A percentile compares a stretch with the other conserved stretches of the same genome.
phyloP scores from a whole-genome alignment of 1,139 yeast species.

The Dujonia santamariae region DNA sequence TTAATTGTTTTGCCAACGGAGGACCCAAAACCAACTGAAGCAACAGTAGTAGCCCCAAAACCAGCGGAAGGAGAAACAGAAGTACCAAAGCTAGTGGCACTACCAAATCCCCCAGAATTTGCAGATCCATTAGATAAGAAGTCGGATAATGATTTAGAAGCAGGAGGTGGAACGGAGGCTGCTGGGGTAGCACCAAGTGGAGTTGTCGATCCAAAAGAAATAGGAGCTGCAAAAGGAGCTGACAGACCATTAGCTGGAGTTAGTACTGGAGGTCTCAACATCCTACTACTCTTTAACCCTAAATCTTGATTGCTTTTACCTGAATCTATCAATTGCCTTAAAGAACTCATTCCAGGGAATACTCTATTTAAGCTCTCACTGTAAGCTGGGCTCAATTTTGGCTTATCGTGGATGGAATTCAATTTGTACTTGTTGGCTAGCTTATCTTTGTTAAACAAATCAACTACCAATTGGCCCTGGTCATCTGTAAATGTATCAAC shows the following conservation, averaged over 20 bases:
- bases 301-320: slow-evolving; percentile 33
- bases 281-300: slow-evolving; percentile 10
- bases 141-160: slow-evolving; percentile 8
- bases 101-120: neutral
- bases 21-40: slow-evolving; percentile 4
- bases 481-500: slow-evolving; percentile 45
- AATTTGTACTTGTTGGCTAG: slow-evolving; percentile 42
- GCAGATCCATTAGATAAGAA: slow-evolving; percentile 3
- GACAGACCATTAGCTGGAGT: no score
- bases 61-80: neutral
- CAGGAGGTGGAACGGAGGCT: slow-evolving; percentile 2
- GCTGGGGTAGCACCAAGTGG: no score
- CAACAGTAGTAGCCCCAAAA: neutral
- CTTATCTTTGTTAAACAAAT: slow-evolving; percentile 52
- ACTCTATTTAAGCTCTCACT: no score
- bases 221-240: neutral
- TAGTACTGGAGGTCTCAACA: neutral
- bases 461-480: slow-evolving; percentile 41
- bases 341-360: slow-evolving; percentile 44
- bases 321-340: slow-evolving; percentile 34
- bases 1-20: neutral
- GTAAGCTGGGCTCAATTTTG: slow-evolving; percentile 54
- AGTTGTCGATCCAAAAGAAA: no score
- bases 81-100: neutral
- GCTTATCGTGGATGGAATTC: slow-evolving; percentile 42